Percentiles rank a stretch among this genome's conserved stretches.
phyloP scores from a whole-genome alignment of 441 rosid genomes.

The Adansonia rubrostipa region DNA sequence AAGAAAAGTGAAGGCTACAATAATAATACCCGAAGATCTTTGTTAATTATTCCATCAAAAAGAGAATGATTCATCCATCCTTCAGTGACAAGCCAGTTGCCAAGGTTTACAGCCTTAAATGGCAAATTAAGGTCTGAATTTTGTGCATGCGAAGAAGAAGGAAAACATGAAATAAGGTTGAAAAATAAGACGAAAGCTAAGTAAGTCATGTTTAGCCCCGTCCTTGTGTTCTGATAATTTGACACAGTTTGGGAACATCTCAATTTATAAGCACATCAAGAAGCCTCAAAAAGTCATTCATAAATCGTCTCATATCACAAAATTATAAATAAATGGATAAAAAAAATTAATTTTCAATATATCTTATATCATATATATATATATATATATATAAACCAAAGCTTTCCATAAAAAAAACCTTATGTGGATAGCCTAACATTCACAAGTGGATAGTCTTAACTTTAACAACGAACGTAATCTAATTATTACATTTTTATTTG shows the following conservation, averaged over 20 bases:
- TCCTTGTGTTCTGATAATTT: background rate
- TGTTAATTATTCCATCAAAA: constrained; percentile 41
- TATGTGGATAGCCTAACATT: too few relatives aligned
- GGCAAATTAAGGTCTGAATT: constrained; percentile 24
- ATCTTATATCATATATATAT: too few relatives aligned
- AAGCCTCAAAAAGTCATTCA: background rate
- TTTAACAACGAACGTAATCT: too few relatives aligned
- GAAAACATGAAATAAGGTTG: constrained; percentile 12
- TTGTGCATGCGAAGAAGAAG: constrained; percentile 23
- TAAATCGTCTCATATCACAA: too few relatives aligned
- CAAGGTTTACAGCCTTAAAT: constrained; percentile 42
- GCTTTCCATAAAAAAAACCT: too few relatives aligned
- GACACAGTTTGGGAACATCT: background rate
- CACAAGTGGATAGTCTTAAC: too few relatives aligned
- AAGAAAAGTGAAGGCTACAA: background rate
- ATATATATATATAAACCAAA: too few relatives aligned
- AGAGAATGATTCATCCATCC: constrained; percentile 50
- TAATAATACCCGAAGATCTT: constrained; percentile 42
- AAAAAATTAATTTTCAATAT: too few relatives aligned
- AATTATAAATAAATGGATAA: too few relatives aligned
- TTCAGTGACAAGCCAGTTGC: constrained; percentile 50
- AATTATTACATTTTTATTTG: too few relatives aligned
- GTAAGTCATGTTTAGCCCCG: background rate
- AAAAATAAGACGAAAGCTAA: background rate
- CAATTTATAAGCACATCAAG: background rate